Evolutionary conservation across 2,329 filamentous ascomycete genomes (phyloP).

Genomic region (Boeremia exigua): DNA sequence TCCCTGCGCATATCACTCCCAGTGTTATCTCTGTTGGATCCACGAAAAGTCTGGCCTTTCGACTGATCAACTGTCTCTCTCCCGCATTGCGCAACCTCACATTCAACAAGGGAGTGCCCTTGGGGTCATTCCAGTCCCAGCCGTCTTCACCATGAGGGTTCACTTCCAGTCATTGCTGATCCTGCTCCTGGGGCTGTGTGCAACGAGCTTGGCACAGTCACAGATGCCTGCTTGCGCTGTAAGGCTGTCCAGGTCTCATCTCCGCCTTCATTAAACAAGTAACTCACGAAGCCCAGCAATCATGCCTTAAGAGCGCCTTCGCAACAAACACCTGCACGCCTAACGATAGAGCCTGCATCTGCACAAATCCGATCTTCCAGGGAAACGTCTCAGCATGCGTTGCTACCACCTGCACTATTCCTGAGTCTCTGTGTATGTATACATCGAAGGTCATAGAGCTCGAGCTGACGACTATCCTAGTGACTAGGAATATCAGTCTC

Average conservation of each 20-base stretch:
- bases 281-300: conserved; percentile 11
- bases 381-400: conserved; percentile 30
- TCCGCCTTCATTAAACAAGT: not conserved
- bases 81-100: conserved; percentile 1
- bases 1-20: conserved; percentile 12
- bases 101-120: not conserved
- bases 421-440: conserved; percentile 27
- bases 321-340: conserved; percentile 25
- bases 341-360: conserved; percentile 30
- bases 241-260: conserved; percentile 11
- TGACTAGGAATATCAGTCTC: conserved; percentile 51
- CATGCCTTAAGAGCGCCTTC: conserved; percentile 14
- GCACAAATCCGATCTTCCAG: conserved; percentile 29
- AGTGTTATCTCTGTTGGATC: conserved; percentile 1
- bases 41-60: conserved; percentile 1
- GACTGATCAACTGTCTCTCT: conserved; percentile 8
- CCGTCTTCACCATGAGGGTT: conserved; percentile 7
- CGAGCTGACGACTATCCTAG: conserved; percentile 24
- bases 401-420: conserved; percentile 26
- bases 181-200: conserved; percentile 9
- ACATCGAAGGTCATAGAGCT: not conserved
- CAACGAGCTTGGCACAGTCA: conserved; percentile 13
- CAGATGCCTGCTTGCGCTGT: conserved; percentile 25
- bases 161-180: conserved; percentile 7
- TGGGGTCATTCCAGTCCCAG: not conserved